These are phyloP conservation scores for Syncephalastrum monosporum DNA, from an alignment of 371 early-diverging fungal genomes.

Conservation along the genomic window DNA sequence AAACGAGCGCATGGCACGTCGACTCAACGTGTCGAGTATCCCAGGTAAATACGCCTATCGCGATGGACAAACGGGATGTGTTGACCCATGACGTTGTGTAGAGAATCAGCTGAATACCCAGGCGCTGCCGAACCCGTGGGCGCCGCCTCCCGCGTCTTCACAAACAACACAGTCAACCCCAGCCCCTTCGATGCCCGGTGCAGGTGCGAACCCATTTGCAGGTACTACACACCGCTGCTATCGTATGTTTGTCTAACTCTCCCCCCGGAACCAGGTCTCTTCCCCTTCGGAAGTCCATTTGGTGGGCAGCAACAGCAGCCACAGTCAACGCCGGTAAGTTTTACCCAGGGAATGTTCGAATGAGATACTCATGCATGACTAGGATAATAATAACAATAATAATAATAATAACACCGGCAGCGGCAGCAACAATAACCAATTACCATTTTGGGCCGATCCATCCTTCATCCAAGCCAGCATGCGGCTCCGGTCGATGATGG, in stretches of 20 bases:
- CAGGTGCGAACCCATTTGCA: no score
- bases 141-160: constrained; percentile 22
- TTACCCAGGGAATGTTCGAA: background rate
- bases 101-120: constrained; percentile 69
- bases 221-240: no score
- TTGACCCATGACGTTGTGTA: constrained; percentile 5
- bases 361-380: constrained; percentile 1
- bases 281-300: constrained; percentile 1
- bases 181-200: background rate
- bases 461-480: constrained; percentile 42
- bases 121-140: constrained; percentile 90
- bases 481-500: constrained; percentile 39
- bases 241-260: no score
- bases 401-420: constrained; percentile 6
- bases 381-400: constrained; percentile 4
- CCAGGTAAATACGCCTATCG: constrained; percentile 26
- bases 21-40: constrained; percentile 62
- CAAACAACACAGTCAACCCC: background rate
- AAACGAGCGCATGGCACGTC: constrained; percentile 67
- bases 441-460: constrained; percentile 51
- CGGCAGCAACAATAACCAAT: constrained; percentile 9
- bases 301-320: constrained; percentile 12
- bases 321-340: background rate
- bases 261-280: background rate
- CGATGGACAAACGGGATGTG: constrained; percentile 3